phyloP scores from a whole-genome alignment of 441 rosid genomes.

The Raphanus hybrid region DNA sequence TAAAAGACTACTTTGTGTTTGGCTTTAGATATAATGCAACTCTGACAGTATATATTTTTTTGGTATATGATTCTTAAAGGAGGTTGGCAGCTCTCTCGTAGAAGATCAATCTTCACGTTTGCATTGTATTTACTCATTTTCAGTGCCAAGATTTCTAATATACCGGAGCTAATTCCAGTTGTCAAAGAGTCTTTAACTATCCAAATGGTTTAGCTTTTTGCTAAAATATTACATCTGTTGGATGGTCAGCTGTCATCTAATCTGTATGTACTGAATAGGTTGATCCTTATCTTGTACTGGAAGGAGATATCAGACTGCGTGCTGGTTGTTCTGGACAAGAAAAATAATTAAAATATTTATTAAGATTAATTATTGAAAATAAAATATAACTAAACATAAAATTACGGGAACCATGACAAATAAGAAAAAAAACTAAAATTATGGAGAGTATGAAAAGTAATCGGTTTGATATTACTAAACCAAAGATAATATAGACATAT shows the following conservation, averaged over 20 bases:
- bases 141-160: slow-evolving; percentile 75
- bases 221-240: not conserved
- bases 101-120: slow-evolving; percentile 88
- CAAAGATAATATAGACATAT: no score
- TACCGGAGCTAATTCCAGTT: slow-evolving; percentile 68
- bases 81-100: slow-evolving; percentile 71
- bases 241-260: slow-evolving; percentile 23
- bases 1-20: not conserved
- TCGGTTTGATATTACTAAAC: no score
- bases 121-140: slow-evolving; percentile 91
- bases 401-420: no score
- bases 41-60: slow-evolving; percentile 24
- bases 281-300: slow-evolving; percentile 77
- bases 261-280: slow-evolving; percentile 52
- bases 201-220: slow-evolving; percentile 53
- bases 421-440: no score
- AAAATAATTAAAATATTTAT: no score
- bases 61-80: slow-evolving; percentile 1
- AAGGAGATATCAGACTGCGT: slow-evolving; percentile 67
- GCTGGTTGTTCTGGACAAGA: slow-evolving; percentile 45
- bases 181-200: slow-evolving; percentile 70
- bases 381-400: no score
- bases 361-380: no score
- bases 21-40: no score
- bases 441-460: no score